Evolutionary conservation across 2,329 filamentous ascomycete genomes (phyloP), one percentile per base, ranked within the genome.

Genomic region (Colletotrichum simmondsii): DNA sequence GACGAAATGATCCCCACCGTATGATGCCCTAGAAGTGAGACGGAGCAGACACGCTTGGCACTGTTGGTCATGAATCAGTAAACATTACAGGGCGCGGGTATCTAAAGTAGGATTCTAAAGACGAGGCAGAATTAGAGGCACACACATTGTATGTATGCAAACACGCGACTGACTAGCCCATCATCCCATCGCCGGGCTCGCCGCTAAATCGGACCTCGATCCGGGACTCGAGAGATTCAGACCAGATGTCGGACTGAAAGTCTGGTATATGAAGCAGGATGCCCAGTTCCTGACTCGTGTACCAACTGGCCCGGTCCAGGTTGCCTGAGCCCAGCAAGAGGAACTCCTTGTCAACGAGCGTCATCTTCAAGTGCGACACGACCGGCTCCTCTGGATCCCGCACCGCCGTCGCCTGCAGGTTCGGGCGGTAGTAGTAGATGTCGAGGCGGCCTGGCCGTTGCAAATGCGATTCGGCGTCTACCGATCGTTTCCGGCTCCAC

Each of bases 221-320:
- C 63, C 84, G 81, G 67, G 78, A 80, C 28, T 80, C 79, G 3
- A 85, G 75, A 8, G 84, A 80, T 7, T 75, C 77, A 22, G 84
- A 81, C 84, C 84, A 86, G 5, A 85, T 73, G n/a, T 77, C 76
- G 46, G 79, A 77, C 46, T 80, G 74, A 52, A 84, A 82, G 0
- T 77, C 80, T 3, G 83, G 83, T n/a, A 83, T 82, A 57, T 87
- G 82, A 67, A 91, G 87, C 53, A 91, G 77, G 35, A 97, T 85
- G 1, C 94, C 94, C 26, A 97, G 84, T 82, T 97, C 94, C 81
- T 97, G 94, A 80, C 93, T 95, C 5, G 94, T 97, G 81, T 90
- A 95, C 93, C 93, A 97, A 79, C 93, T 95, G 8, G 94, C 94
- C 1, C 94, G 89, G 82, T 97, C 94, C 87, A 95, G 90, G 79